Evolutionary conservation across 805 yeast species (phyloP).

Genomic region (Teunomyces gatunensis): DNA sequence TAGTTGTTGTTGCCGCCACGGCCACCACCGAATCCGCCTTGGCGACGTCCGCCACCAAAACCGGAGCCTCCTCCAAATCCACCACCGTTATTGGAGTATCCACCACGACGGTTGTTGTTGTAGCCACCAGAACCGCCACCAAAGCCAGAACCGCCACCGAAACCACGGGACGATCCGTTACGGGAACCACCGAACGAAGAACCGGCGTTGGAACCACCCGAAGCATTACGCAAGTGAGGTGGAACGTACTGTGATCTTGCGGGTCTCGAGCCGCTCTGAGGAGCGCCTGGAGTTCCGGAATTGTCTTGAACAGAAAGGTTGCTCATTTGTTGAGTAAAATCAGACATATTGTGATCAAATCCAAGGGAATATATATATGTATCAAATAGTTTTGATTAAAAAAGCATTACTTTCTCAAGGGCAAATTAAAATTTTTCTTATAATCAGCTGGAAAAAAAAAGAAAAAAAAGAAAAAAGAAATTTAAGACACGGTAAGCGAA

Average conservation of each 20-base stretch:
- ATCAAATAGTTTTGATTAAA: constrained; percentile 1
- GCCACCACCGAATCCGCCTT: constrained; percentile 22
- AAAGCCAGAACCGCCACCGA: constrained; percentile 12
- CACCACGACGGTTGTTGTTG: constrained; percentile 30
- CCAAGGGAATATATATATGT: constrained; percentile 5
- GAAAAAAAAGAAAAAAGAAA: constrained; percentile 5
- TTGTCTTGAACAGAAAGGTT: constrained; percentile 49
- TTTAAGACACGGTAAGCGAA: constrained; percentile 8
- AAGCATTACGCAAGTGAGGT: constrained; percentile 33
- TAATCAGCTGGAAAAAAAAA: constrained; percentile 3
- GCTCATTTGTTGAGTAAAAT: constrained; percentile 55
- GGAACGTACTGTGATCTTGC: constrained; percentile 25
- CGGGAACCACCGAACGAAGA: constrained; percentile 30
- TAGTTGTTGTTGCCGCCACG: constrained; percentile 25
- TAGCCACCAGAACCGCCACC: constrained; percentile 26
- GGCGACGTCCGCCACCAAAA: constrained; percentile 16
- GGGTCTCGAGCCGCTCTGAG: constrained; percentile 19
- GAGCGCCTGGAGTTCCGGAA: constrained; percentile 14
- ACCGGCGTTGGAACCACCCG: constrained; percentile 22
- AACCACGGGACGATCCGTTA: constrained; percentile 15
- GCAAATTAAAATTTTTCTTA: constrained; percentile 4
- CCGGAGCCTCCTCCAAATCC: constrained; percentile 15
- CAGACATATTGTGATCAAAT: constrained; percentile 46
- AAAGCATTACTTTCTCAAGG: constrained; percentile 3
- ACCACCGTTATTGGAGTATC: constrained; percentile 13